Percentiles rank a stretch among this genome's conserved stretches.
These are phyloP conservation scores for Colletotrichum acutatum DNA, from an alignment of 2,329 filamentous ascomycete genomes.

Conservation along the genomic window DNA sequence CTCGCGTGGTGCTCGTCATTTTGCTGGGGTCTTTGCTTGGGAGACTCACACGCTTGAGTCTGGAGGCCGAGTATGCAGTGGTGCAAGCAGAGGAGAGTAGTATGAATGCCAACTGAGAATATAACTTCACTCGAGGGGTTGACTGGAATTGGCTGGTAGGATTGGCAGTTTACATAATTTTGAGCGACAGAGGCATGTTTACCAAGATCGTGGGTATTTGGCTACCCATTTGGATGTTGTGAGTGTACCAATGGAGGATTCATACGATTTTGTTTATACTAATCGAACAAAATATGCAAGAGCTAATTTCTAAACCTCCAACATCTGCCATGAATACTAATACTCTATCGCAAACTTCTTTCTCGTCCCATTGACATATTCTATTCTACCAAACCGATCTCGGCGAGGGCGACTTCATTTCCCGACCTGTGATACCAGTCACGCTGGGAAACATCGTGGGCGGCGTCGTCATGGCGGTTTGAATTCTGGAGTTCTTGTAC, in stretches of 20 bases:
- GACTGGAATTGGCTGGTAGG: conserved; percentile 22
- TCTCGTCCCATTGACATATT: conserved; percentile 19
- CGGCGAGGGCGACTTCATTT: conserved; percentile 15
- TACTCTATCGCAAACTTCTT: conserved; percentile 13
- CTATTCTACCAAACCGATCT: conserved; percentile 9
- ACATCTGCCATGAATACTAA: conserved; percentile 13
- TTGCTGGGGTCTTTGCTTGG: conserved; percentile 9
- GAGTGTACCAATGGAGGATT: too few species aligned
- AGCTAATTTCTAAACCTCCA: not conserved
- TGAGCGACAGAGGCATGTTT: conserved; percentile 1
- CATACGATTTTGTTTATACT: too few species aligned
- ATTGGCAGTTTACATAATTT: conserved; percentile 1
- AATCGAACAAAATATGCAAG: too few species aligned
- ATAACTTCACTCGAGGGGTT: conserved; percentile 13
- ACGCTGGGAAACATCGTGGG: conserved; percentile 16
- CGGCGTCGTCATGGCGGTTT: not conserved
- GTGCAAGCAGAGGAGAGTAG: conserved; percentile 9
- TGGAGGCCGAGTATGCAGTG: conserved; percentile 11
- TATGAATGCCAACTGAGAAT: conserved; percentile 23
- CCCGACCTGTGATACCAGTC: conserved; percentile 10
- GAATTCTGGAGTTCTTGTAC: conserved; percentile 7
- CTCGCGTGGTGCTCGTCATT: conserved; percentile 2
- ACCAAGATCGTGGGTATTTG: conserved; percentile 23
- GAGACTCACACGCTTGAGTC: conserved; percentile 6
- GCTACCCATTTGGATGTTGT: conserved; percentile 19